Base-by-base conservation (phyloP, 345 rosid genomes). In the Citrus reticulata region DNA sequence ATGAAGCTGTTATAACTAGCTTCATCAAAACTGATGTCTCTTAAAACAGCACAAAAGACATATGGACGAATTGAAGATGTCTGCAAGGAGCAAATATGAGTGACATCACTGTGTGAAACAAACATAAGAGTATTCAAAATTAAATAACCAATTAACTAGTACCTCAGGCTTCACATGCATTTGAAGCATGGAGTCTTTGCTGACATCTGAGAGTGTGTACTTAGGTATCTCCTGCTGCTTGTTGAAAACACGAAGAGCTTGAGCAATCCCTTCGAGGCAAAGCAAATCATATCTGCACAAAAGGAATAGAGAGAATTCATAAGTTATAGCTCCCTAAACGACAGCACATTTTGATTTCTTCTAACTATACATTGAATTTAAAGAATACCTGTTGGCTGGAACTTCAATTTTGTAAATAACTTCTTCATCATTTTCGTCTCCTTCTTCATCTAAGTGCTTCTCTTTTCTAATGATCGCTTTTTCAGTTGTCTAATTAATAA, bases 251-350 rank as follows among this genome's bases (percentile, higher is more conserved):
- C 95, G 92, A 49, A 96, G 98, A 78, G 99, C 91, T 89, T 85
- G 95, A n/a, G 98, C 97, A 84, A 96, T 86, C 66, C 99, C 99
- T 88, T 94, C 98, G 10, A 92, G 94, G 86, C 97, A 96, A 55
- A 96, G 97, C 81, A 96, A 87, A 88, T 96, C 99, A 16, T 93
- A 93, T 84, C 99, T 96, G 87, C 78, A 37, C 61, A 73, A 7
- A 49, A 66, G 49, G 16, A 30, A 78, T 17, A 57, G 0, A 60
- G 46, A 7, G 3, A 54, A 68, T 67, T 19, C 25, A 69, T 6
- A 49, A 4, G 39, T 67, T 46, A 39, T 69, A 54, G 54, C 34
- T 58, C 49, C 71, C 32, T 19, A 66, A 54, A 16, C 1, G 2
- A 24, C 24, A 72, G 6, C 22, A 51, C 27, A 19, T 39, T 39